phyloP scores from a whole-genome alignment of 495 filamentous ascomycete genomes.

The Alectoria sarmentosa region DNA sequence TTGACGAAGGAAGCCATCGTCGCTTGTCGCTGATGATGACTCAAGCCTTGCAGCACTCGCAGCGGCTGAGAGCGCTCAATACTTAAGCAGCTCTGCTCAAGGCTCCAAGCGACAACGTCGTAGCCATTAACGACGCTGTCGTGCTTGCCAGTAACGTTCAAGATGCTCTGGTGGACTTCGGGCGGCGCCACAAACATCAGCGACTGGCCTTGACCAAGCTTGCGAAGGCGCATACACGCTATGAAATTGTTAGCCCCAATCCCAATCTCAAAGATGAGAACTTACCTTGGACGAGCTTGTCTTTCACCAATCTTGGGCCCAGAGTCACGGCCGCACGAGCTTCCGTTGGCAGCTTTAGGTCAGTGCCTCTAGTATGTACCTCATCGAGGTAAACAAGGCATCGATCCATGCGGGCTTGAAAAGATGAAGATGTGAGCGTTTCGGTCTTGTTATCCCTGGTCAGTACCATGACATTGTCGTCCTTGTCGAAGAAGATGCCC shows the following conservation, averaged over 20 bases:
- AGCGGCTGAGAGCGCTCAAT: background rate
- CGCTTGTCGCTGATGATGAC: background rate
- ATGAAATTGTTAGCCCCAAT: background rate
- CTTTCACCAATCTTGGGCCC: constrained; percentile 59
- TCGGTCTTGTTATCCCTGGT: constrained; percentile 40
- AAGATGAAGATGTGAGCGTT: constrained; percentile 52
- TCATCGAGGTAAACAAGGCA: constrained; percentile 71
- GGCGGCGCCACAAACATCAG: constrained; percentile 15
- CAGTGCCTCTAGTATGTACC: constrained; percentile 66
- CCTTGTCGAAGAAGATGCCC: constrained; percentile 46
- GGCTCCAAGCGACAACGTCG: background rate
- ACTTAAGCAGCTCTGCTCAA: background rate
- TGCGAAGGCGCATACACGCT: constrained; percentile 21
- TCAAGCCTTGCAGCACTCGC: background rate
- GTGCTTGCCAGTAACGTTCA: background rate
- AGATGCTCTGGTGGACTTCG: constrained; percentile 14
- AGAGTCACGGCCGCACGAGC: constrained; percentile 64
- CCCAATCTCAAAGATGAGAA: background rate
- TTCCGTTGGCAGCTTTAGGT: constrained; percentile 53
- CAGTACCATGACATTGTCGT: constrained; percentile 37
- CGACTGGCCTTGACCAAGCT: constrained; percentile 18
- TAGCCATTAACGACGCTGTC: background rate
- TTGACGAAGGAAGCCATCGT: background rate
- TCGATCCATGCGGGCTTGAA: constrained; percentile 46
- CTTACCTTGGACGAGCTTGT: constrained; percentile 66